Evolutionary conservation across 495 filamentous ascomycete species (phyloP).

Genomic region (Tuber calosporum): DNA sequence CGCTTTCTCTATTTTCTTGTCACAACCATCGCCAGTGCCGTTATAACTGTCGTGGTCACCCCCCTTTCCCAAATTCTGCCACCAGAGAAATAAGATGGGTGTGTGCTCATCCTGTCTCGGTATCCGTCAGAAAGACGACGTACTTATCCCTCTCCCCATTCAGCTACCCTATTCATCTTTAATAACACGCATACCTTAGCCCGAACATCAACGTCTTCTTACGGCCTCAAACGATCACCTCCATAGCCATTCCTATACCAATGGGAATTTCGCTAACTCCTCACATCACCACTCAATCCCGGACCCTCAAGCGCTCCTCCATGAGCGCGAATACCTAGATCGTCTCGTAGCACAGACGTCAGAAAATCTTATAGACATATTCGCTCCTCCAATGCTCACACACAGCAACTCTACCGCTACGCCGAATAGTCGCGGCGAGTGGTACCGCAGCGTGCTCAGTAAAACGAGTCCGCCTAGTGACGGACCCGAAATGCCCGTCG

Average conservation of each 20-base stretch:
- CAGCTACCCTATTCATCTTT: slow-evolving; percentile 13
- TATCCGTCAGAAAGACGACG: slow-evolving; percentile 29
- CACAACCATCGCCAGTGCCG: background rate
- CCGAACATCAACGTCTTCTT: slow-evolving; percentile 31
- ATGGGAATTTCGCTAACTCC: slow-evolving; percentile 25
- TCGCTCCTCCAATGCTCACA: slow-evolving; percentile 37
- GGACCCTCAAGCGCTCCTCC: slow-evolving; percentile 35
- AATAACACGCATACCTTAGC: slow-evolving; percentile 12
- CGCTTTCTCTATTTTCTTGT: background rate
- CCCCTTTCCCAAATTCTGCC: background rate
- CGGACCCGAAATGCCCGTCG: slow-evolving; percentile 36
- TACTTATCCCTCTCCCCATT: slow-evolving; percentile 13
- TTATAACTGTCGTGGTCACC: background rate
- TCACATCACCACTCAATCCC: slow-evolving; percentile 29
- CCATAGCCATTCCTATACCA: slow-evolving; percentile 14
- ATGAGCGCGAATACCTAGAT: slow-evolving; percentile 41
- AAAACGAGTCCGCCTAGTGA: slow-evolving; percentile 31
- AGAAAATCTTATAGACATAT: slow-evolving; percentile 42
- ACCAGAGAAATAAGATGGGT: slow-evolving; percentile 20
- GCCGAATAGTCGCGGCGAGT: slow-evolving; percentile 37
- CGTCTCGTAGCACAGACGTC: slow-evolving; percentile 40
- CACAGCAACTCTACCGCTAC: slow-evolving; percentile 27
- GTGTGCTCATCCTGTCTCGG: slow-evolving; percentile 32
- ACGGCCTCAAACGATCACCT: slow-evolving; percentile 27
- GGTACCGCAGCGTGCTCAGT: slow-evolving; percentile 39